Evolutionary conservation across 371 early-diverging fungal species (phyloP).

Genomic region (Cokeromyces recurvatus): DNA sequence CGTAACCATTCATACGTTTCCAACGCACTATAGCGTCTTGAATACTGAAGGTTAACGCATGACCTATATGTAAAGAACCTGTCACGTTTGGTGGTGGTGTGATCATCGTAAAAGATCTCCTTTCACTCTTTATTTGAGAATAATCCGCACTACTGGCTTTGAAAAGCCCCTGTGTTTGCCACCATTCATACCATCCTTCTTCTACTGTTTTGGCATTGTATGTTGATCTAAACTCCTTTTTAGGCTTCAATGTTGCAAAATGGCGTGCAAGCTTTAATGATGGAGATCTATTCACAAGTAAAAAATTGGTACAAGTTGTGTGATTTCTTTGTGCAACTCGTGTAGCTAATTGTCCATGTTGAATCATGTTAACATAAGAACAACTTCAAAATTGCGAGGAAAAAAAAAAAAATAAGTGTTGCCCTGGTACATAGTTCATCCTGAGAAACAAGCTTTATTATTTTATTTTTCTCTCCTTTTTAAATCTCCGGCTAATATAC

Average conservation of each 20-base stretch:
- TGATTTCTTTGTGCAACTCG: too few relatives aligned
- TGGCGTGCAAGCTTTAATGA: too few relatives aligned
- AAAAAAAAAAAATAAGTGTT: too few relatives aligned
- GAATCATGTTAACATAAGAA: too few relatives aligned
- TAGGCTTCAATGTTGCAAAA: constrained; percentile 19
- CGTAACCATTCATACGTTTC: constrained; percentile 83
- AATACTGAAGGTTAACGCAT: constrained; percentile 89
- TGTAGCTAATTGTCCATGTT: too few relatives aligned
- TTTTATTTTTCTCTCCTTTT: too few relatives aligned
- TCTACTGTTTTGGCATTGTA: constrained; percentile 49
- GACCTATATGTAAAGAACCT: constrained; percentile 94
- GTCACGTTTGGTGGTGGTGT: constrained; percentile 99
- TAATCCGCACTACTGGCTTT: constrained; percentile 19
- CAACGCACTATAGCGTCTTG: constrained; percentile 87
- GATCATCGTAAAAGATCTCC: constrained; percentile 60
- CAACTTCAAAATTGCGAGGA: too few relatives aligned
- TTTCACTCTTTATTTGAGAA: constrained; percentile 1
- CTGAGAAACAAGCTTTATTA: too few relatives aligned
- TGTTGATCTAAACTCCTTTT: constrained; percentile 19
- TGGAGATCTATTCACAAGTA: too few relatives aligned
- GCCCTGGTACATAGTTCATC: too few relatives aligned
- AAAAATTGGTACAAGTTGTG: too few relatives aligned
- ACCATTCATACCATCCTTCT: constrained; percentile 70
- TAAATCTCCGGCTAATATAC: too few relatives aligned
- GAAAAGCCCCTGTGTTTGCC: constrained; percentile 54